These are phyloP conservation scores for Scutellaria barbata DNA, from an alignment of 257 asterid species.

Conservation along the genomic window DNA sequence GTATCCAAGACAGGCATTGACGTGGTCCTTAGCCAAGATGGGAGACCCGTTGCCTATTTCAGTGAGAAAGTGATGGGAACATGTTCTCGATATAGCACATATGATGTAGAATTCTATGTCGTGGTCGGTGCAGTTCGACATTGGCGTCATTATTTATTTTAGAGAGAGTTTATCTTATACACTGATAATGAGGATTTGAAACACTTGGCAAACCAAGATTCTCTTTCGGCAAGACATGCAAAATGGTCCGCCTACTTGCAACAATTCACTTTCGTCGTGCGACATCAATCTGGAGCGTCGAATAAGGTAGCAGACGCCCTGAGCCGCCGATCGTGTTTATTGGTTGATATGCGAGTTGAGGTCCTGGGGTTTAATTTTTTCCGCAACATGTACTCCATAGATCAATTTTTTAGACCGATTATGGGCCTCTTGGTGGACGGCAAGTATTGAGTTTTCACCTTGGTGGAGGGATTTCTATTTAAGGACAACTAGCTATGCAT, in stretches of 20 bases:
- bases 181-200: neutral
- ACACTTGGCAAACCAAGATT: neutral
- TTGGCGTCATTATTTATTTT: neutral
- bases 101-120: neutral
- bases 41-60: neutral
- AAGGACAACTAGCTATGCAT: no score
- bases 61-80: neutral
- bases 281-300: no score
- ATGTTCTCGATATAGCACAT: neutral
- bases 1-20: no score
- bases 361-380: neutral
- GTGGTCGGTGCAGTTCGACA: neutral
- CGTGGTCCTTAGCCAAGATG: no score
- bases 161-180: neutral
- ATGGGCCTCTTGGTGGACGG: neutral
- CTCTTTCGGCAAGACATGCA: neutral
- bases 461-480: neutral
- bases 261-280: neutral
- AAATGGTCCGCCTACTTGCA: neutral
- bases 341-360: neutral
- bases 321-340: neutral
- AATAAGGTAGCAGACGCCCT: neutral
- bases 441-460: neutral
- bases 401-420: neutral
- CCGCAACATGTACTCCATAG: neutral